Evolutionary conservation across 2,329 filamentous ascomycete species (phyloP), one percentile per base, ranked within the genome.

Genomic region (Cladorrhinum sp.): DNA sequence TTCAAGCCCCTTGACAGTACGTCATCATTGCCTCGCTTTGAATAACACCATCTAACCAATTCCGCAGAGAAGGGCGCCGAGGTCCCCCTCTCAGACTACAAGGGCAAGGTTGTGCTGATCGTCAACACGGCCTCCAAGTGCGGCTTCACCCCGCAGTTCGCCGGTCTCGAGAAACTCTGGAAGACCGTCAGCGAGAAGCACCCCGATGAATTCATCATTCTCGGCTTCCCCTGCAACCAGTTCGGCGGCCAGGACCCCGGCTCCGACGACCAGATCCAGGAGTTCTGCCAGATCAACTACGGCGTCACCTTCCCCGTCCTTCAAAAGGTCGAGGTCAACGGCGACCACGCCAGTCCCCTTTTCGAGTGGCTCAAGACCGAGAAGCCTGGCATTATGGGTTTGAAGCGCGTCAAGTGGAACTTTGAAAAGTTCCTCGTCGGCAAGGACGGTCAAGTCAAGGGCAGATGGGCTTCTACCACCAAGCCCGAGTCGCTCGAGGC

Each of bases 101-200:
- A 91, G 75, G 91, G 89, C 83, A 98, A 98, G 78, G 94, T 98
- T 68, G 86, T 98, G 70, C 88, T 99, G 63, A 83, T 96, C 71
- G 92, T 99, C 79, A 99, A 99, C 86, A 97, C 94, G 1, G 95
- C 95, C 69, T 96, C 91, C 75, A 97, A 98, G 82, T 99, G 95
- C 82, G 94, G 95, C 75, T 98, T 98, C 86, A 98, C 95, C 2
- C 92, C 92, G 12, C 95, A 99, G 79, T 97, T 95, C 78, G 87
- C 85, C 65, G 91, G 90, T 30, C 90, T 99, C 56, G 93, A 99
- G 80, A 88, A 85, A 72, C 85, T 99, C 66, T 96, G 96, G 86
- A 90, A 96, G 76, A 77, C 81, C 61, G 71, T 97, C 73, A 86
- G 85, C 69, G 80, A 80, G 67, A 82, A 85, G 71, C 80, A 96